Conservation (phyloP, 345 rosid genomes). For the Limnanthes douglasii region DNA sequence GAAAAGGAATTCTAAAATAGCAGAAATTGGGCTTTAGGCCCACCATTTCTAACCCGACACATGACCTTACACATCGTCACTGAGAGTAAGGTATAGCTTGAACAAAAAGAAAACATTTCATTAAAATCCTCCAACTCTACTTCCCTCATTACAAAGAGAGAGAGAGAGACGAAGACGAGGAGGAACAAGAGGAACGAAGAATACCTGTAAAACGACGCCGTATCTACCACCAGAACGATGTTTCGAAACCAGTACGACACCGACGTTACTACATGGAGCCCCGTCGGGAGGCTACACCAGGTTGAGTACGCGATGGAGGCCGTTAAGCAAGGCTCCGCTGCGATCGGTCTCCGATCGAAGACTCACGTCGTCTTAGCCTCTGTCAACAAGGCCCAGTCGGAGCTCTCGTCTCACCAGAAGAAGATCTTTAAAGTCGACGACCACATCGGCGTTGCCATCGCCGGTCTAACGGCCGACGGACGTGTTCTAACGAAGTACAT, state of each 20-base stretch:
- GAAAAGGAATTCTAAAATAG: too few species aligned
- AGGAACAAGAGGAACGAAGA: too few species aligned
- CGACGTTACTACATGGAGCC: conserved; percentile 99
- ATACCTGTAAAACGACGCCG: too few species aligned
- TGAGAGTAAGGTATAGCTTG: too few species aligned
- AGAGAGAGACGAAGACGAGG: too few species aligned
- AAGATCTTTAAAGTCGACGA: conserved; percentile 98
- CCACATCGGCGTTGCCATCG: conserved; percentile 94
- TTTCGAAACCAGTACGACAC: conserved; percentile 99
- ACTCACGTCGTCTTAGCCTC: conserved; percentile 84
- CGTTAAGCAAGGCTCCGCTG: conserved; percentile 98
- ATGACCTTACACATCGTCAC: too few species aligned
- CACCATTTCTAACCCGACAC: too few species aligned
- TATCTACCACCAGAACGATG: too few species aligned
- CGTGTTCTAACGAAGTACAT: conserved; percentile 92
- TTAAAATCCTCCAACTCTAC: too few species aligned
- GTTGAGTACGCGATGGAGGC: conserved; percentile 99
- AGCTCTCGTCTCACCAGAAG: conserved; percentile 94
- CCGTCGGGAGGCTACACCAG: conserved; percentile 88
- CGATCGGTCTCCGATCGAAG: conserved; percentile 98
- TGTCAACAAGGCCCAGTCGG: conserved; percentile 86
- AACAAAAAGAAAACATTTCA: too few species aligned
- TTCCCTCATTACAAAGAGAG: too few species aligned
- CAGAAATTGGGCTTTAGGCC: too few species aligned
- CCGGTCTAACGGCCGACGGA: conserved; percentile 96